Conservation (phyloP, 2,329 filamentous ascomycete genomes). For the Exophiala oligosperma region DNA sequence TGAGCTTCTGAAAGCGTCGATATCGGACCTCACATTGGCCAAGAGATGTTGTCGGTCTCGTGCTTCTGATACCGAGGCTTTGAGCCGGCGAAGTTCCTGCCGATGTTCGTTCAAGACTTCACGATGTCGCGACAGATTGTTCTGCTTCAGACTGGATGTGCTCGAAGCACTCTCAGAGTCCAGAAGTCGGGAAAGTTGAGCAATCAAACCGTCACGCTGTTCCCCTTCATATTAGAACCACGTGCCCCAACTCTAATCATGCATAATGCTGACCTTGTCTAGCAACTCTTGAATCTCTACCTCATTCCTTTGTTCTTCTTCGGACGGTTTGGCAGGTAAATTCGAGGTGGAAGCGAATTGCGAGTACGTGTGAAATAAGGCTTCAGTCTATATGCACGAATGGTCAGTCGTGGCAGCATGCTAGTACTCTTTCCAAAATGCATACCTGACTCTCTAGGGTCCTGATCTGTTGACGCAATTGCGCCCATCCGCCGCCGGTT, state of each 20-base stretch:
- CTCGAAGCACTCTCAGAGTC: constrained; percentile 87
- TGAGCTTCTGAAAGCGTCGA: constrained; percentile 78
- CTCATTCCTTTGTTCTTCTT: constrained; percentile 80
- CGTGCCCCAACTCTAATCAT: neutral
- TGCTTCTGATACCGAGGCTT: constrained; percentile 69
- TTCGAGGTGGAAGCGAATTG: constrained; percentile 81
- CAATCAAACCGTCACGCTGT: constrained; percentile 78
- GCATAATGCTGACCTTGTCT: constrained; percentile 62
- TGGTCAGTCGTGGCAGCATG: too few relatives aligned
- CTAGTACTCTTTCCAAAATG: neutral
- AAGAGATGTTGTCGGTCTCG: constrained; percentile 88
- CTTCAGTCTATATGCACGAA: constrained; percentile 67
- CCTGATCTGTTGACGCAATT: constrained; percentile 89
- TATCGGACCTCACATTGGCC: constrained; percentile 86
- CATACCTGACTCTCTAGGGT: constrained; percentile 83
- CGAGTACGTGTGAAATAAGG: constrained; percentile 69
- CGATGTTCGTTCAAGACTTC: constrained; percentile 87
- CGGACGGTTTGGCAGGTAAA: constrained; percentile 77
- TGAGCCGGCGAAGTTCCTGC: constrained; percentile 75
- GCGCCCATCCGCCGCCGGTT: constrained; percentile 77
- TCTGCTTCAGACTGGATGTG: constrained; percentile 92
- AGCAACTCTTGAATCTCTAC: constrained; percentile 80
- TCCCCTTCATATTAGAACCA: neutral
- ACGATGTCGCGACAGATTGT: constrained; percentile 87
- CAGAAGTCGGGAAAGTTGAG: constrained; percentile 81